Base-by-base conservation (phyloP, 23 red algal genomes). In the Pyropia yezoensis region DNA sequence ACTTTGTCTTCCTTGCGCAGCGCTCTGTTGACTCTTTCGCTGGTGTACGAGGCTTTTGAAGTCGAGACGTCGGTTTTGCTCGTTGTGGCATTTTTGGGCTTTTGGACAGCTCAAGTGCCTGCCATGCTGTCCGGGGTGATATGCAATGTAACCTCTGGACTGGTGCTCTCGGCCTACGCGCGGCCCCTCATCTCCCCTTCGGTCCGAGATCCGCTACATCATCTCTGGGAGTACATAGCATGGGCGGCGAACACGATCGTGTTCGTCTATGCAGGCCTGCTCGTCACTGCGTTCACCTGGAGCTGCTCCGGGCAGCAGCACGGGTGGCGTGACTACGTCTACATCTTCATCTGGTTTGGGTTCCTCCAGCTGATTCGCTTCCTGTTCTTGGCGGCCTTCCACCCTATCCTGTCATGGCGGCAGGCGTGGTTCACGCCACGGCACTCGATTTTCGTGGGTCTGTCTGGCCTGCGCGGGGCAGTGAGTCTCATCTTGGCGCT, bases 221-320 rank as follows among this genome's bases (percentile, higher is more conserved):
- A 88, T 49, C 80, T 96, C 39, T 96, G 91, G 91, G 71, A 88
- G 52, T 57, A 90, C 18, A 22, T 96, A 0, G 72, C 75, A 18
- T 84, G 83, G 71, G 72, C 89, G 50, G 84, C 83, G 11, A 96
- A 96, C 58, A 86, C 82, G 11, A 88, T 96, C 69, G 91, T 88
- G n/a, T 96, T 96, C 52, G 69, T 85, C 1, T 88, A 96, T 73
- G 82, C 91, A 0, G 91, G 91, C 20, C 65, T 96, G 8, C 53
- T 96, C 33, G 83, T 86, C 14, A 64, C 78, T 34, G 80, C 74
- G 9, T 96, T 79, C 18, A 93, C 65, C 1, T 93, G 88, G 76
- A 79, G 77, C 27, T 96, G 80, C 57, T 77, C 74, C 53, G 84
- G 79, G 49, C 56, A 29, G 15, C 80, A 71, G 16, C 57, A 78